phyloP scores from a whole-genome alignment of 805 yeast genomes.

The Candida ascalaphidarum region DNA sequence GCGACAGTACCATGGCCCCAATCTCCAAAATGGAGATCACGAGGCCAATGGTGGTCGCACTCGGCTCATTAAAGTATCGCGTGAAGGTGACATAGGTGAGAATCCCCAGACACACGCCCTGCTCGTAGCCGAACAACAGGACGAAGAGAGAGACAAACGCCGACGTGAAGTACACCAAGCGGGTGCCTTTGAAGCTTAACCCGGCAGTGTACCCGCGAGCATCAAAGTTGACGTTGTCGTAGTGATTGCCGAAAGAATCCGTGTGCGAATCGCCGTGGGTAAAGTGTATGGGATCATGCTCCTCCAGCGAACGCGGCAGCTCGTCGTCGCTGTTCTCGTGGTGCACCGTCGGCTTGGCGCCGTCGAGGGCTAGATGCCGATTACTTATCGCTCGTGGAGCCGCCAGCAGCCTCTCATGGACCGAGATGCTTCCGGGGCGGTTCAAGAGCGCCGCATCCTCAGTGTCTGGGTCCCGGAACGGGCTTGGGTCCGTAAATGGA shows the following conservation, averaged over 20 bases:
- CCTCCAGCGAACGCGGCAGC: too few species aligned
- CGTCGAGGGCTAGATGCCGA: too few species aligned
- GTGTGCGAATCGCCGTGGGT: too few species aligned
- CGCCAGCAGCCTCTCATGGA: too few species aligned
- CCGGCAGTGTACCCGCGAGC: constrained; percentile 21
- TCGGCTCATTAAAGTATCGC: constrained; percentile 13
- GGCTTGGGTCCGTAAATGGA: too few species aligned
- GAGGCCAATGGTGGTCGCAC: constrained; percentile 9
- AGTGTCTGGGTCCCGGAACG: too few species aligned
- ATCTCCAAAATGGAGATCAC: constrained; percentile 11
- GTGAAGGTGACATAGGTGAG: constrained; percentile 67
- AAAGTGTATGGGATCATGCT: too few species aligned
- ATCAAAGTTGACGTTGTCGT: constrained; percentile 29
- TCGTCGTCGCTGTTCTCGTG: too few species aligned
- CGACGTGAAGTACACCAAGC: constrained; percentile 34
- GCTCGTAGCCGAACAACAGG: constrained; percentile 24
- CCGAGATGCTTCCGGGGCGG: too few species aligned
- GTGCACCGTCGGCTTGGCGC: too few species aligned
- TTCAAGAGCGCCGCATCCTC: too few species aligned
- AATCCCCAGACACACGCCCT: constrained; percentile 88
- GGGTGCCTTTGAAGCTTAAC: constrained; percentile 28
- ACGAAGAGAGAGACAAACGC: constrained; percentile 37
- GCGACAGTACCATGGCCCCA: constrained; percentile 12
- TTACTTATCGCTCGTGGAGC: too few species aligned
- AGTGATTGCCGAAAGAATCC: constrained; percentile 28